Percentiles rank a stretch among this genome's conserved stretches.
phyloP scores from a whole-genome alignment of 768 basidiomycete species.

The Arthromyces matolae region DNA sequence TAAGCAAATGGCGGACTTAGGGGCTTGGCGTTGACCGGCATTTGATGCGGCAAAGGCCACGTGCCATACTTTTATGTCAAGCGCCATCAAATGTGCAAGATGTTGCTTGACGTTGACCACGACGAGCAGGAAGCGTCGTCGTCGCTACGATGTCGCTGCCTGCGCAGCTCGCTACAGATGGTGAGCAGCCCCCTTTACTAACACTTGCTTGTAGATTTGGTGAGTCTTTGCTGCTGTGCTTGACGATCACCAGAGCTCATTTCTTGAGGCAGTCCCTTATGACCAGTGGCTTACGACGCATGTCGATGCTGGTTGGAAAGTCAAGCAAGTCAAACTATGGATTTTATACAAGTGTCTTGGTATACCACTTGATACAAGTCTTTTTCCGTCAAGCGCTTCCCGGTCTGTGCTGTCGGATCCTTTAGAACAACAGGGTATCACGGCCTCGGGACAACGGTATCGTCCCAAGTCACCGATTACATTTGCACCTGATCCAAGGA shows the following conservation, averaged over 20 bases:
- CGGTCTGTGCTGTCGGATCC: not conserved
- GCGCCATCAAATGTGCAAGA: too few relatives aligned
- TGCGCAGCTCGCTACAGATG: slow-evolving; percentile 1
- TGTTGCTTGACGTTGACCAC: too few relatives aligned
- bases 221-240: slow-evolving; percentile 27
- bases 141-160: slow-evolving; percentile 7
- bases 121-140: not conserved
- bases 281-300: slow-evolving; percentile 81
- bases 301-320: slow-evolving; percentile 55
- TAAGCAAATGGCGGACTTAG: too few relatives aligned
- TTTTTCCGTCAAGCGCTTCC: slow-evolving; percentile 11
- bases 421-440: slow-evolving; percentile 1
- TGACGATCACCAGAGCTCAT: not conserved
- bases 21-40: too few relatives aligned
- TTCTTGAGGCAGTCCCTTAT: slow-evolving; percentile 47
- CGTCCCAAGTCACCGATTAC: slow-evolving; percentile 66
- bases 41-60: too few relatives aligned
- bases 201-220: slow-evolving; percentile 56
- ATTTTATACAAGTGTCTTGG: slow-evolving; percentile 53
- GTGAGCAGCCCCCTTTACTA: slow-evolving; percentile 20
- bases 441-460: slow-evolving; percentile 11
- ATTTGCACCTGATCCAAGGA: slow-evolving; percentile 50
- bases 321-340: slow-evolving; percentile 60
- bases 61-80: too few relatives aligned
- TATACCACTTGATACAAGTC: slow-evolving; percentile 29